Conservation (phyloP, 208 protist species). For the Trypanosomatidae sp. region DNA sequence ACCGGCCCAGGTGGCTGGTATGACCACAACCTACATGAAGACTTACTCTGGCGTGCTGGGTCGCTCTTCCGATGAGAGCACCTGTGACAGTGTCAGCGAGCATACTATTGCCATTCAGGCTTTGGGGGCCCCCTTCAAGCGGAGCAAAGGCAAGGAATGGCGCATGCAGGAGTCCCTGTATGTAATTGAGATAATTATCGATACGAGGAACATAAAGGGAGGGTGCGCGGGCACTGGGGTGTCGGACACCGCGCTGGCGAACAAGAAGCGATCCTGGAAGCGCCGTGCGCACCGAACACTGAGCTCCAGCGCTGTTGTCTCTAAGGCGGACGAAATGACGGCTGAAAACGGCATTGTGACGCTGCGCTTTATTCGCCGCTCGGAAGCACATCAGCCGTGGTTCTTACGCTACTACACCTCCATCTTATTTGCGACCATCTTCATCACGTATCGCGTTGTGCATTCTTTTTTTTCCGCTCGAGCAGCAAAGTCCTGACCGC, state of each 20-base stretch:
- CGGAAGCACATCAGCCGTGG: conserved; percentile 10
- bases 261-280: conserved; percentile 22
- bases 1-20: conserved; percentile 22
- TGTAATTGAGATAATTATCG: conserved; percentile 49
- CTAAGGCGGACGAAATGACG: conserved; percentile 19
- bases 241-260: conserved; percentile 3
- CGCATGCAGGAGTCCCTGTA: conserved; percentile 47
- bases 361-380: conserved; percentile 29
- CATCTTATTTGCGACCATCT: conserved; percentile 30
- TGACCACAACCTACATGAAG: conserved; percentile 48
- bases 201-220: conserved; percentile 24
- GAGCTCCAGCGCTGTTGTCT: conserved; percentile 6
- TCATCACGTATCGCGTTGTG: conserved; percentile 28
- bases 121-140: conserved; percentile 32
- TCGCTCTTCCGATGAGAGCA: not conserved
- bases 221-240: conserved; percentile 20
- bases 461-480: conserved; percentile 22
- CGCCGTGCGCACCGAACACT: conserved; percentile 28
- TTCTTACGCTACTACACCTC: conserved; percentile 22
- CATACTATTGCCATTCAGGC: conserved; percentile 46
- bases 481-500: conserved; percentile 10
- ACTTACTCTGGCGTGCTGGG: conserved; percentile 42
- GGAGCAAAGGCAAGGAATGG: conserved; percentile 20
- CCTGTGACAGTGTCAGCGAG: conserved; percentile 20
- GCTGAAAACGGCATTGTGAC: conserved; percentile 32